Evolutionary conservation across 1,139 yeast genomes (phyloP).

Genomic region (Hansenula lynferdii): DNA sequence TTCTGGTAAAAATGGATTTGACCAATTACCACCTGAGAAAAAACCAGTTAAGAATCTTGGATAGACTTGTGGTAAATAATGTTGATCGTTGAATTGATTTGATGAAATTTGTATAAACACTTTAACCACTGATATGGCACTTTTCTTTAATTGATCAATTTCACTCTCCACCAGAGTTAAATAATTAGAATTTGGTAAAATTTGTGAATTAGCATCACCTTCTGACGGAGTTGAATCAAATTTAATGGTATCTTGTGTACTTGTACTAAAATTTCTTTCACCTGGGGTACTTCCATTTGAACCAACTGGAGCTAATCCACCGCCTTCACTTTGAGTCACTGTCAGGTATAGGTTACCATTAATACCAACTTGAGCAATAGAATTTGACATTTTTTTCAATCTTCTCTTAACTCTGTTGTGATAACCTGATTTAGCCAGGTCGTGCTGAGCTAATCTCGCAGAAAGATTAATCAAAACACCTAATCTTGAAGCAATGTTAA

Average conservation of each 20-base stretch:
- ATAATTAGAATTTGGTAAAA: conserved; percentile 7
- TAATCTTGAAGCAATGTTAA: conserved; percentile 44
- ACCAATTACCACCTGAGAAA: conserved; percentile 73
- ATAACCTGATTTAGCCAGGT: conserved; percentile 39
- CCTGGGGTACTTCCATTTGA: conserved; percentile 1
- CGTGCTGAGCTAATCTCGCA: conserved; percentile 47
- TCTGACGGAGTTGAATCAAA: conserved; percentile 1
- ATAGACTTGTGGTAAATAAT: conserved; percentile 54
- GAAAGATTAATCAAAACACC: conserved; percentile 45
- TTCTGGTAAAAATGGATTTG: conserved; percentile 56
- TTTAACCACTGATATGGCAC: conserved; percentile 17
- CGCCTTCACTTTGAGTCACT: conserved; percentile 17
- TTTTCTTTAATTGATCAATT: conserved; percentile 16
- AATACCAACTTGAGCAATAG: conserved; percentile 56
- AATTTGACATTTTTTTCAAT: conserved; percentile 44
- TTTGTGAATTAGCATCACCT: conserved; percentile 1
- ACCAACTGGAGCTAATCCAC: conserved; percentile 1
- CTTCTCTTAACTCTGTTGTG: conserved; percentile 42
- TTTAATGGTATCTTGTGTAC: conserved; percentile 24
- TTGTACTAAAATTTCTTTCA: conserved; percentile 21
- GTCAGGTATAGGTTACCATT: conserved; percentile 52
- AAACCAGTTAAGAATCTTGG: conserved; percentile 63
- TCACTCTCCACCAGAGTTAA: conserved; percentile 17
- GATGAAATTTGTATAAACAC: conserved; percentile 22
- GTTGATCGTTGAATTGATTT: conserved; percentile 21